Evolutionary conservation across 805 yeast species (phyloP), one percentile per base, ranked within the genome.

Genomic region (Zygosaccharomyces gambellarensis): DNA sequence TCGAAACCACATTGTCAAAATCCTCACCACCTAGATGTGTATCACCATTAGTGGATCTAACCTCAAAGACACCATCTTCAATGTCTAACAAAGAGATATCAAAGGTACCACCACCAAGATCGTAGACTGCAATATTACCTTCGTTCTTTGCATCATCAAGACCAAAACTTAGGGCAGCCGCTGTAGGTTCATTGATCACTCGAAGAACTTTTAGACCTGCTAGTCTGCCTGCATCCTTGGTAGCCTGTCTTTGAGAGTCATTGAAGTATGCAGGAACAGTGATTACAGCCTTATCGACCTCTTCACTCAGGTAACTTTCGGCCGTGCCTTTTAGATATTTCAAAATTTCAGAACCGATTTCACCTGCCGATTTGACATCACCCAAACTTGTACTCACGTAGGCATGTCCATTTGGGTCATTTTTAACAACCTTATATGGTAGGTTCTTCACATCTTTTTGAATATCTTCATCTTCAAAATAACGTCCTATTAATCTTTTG

Each of bases 21-120:
- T 86, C 95, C 68, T 86, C 92, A 52, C 95, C 95, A 58, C 95
- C 95, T 58, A 86, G 74, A 70, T 85, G 92, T 19, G 92, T 85
- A 67, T 86, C 85, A 58, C 95, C 95, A 64, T 85, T 85, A 30
- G 95, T 86, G 42, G 92, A 84, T 58, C 86, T 74, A 19, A 86
- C 94, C 67, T 85, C 90, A 64, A 86, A 85, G 11, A 86, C 87
- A 54, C 90, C 88, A 58, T 81, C 86, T 60, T 84, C 92, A 51
- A 86, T 85, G 57, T 85, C 88, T 55, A 86, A 71, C 49, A 86
- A 75, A 12, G 92, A 85, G 40, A 86, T 85, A 70, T 86, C 95
- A 67, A 86, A 86, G 36, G 94, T 86, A 52, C 94, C 94, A 51
- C 94, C 94, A 58, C 94, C 94, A 57, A 86, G 75, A 69, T 86